Evolutionary conservation across 306 rosid species (phyloP).

Genomic region (Inga laurina): DNA sequence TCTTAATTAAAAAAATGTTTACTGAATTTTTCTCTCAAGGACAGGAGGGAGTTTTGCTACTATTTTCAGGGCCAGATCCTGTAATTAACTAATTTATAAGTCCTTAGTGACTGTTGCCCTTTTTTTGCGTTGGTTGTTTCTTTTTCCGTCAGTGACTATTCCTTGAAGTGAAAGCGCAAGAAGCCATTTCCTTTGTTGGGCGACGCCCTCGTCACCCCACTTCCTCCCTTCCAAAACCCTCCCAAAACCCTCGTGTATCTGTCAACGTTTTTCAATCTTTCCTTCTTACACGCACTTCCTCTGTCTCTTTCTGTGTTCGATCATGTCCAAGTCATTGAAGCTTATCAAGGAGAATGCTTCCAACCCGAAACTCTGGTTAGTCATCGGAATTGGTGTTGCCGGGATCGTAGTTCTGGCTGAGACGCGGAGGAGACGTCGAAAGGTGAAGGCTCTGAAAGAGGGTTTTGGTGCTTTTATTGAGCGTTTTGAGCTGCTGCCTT

Average conservation of each 20-base stretch:
- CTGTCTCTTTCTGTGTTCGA: background rate
- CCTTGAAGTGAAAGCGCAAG: background rate
- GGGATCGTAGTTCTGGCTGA: constrained; percentile 53
- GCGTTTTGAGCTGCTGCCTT: constrained; percentile 60
- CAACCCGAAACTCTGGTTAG: constrained; percentile 66
- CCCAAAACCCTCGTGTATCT: background rate
- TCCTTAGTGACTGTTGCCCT: background rate
- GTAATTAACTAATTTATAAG: background rate
- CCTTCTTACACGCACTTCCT: background rate
- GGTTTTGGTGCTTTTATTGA: constrained; percentile 62
- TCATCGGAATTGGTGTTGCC: constrained; percentile 62
- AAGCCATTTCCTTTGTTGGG: background rate
- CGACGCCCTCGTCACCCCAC: background rate
- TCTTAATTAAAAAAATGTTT: no score
- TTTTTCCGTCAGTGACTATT: background rate
- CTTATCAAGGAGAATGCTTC: constrained; percentile 49
- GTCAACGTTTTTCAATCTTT: background rate
- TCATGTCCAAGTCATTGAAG: constrained; percentile 52
- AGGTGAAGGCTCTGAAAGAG: constrained; percentile 3
- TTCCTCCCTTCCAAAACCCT: background rate
- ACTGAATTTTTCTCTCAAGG: no score
- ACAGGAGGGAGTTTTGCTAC: no score
- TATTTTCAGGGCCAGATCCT: no score
- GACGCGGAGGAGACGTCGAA: constrained; percentile 43
- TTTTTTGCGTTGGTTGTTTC: background rate